Evolutionary conservation across 495 filamentous ascomycete genomes (phyloP), one percentile per base, ranked within the genome.

Genomic region (Neurospora pannonica): DNA sequence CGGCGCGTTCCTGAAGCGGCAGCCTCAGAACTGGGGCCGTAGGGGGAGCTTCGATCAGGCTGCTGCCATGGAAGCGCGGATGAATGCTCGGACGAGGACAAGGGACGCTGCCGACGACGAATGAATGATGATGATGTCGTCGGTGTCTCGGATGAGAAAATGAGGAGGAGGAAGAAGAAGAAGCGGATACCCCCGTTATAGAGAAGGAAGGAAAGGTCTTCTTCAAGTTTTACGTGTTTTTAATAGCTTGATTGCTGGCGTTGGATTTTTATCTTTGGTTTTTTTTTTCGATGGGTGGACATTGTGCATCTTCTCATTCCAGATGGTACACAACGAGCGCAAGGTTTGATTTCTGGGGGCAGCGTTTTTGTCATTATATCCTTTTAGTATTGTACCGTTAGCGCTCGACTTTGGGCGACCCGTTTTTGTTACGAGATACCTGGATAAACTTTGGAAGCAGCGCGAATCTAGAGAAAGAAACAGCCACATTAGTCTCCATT

Each of bases 21-120:
- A 97, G 81, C 95, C 96, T 1, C 87, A 84, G 69, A 97, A 97
- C 78, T 98, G 95, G 95, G 95, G 95, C 3, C 87, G 95, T 71
- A 85, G 95, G 74, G 92, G 91, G 42, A 96, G 93, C 77, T 86
- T 88, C 74, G 87, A 89, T 71, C 84, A 79, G 62, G 75, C 76
- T 36, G 19, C 28, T 9, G 72, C 71, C n/a, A 46, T 75, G 62
- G 74, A 77, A 74, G 24, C 72, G 39, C 69, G 75, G 42, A 34
- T 75, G 75, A 38, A 67, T 21, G 69, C 69, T 15, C 39, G 72
- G 39, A 74, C 69, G 9, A 72, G 70, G 38, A 67, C 54, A 13
- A 67, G 54, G 28, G 54, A 67, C 2, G 28, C 15, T 17, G 28
- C 15, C 8, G 54, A 17, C 3, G 28, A 67, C 3, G 54, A 62